phyloP scores from a whole-genome alignment of 371 early-diverging fungal species.

The Apophysomyces variabilis region DNA sequence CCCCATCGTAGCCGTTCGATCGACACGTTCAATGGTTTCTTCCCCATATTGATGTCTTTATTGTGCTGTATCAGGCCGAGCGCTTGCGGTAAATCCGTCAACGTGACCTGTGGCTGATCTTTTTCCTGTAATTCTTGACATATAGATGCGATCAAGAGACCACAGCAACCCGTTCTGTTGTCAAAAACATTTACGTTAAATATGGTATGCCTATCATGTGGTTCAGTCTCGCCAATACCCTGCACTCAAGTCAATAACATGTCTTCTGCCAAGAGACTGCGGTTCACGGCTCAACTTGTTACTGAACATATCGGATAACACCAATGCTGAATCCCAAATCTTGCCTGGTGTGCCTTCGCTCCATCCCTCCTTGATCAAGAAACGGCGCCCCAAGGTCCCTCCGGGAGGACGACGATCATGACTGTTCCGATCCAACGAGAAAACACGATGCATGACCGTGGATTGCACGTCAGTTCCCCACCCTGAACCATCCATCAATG shows the following conservation, averaged over 20 bases:
- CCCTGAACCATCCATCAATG: slow-evolving; percentile 9
- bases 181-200: too few species aligned
- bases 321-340: slow-evolving; percentile 66
- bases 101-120: slow-evolving; percentile 7
- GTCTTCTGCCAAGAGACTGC: slow-evolving; percentile 31
- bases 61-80: slow-evolving; percentile 39
- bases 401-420: not conserved
- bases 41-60: slow-evolving; percentile 25
- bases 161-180: slow-evolving; percentile 41
- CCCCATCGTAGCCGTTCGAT: slow-evolving; percentile 43
- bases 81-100: slow-evolving; percentile 53
- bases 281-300: slow-evolving; percentile 29
- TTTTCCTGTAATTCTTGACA: slow-evolving; percentile 18
- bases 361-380: slow-evolving; percentile 58
- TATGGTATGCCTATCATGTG: too few species aligned
- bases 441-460: slow-evolving; percentile 8
- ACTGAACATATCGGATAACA: slow-evolving; percentile 48
- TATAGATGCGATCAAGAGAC: slow-evolving; percentile 42
- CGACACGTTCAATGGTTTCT: slow-evolving; percentile 19
- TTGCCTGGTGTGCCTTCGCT: slow-evolving; percentile 59
- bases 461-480: slow-evolving; percentile 21
- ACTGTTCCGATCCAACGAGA: slow-evolving; percentile 12
- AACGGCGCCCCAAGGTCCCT: not conserved
- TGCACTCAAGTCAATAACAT: slow-evolving; percentile 55
- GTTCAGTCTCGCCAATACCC: slow-evolving; percentile 22